These are phyloP conservation scores for Ceratobasidium papillatum DNA, from an alignment of 1,284 basidiomycete genomes.

Conservation along the genomic window DNA sequence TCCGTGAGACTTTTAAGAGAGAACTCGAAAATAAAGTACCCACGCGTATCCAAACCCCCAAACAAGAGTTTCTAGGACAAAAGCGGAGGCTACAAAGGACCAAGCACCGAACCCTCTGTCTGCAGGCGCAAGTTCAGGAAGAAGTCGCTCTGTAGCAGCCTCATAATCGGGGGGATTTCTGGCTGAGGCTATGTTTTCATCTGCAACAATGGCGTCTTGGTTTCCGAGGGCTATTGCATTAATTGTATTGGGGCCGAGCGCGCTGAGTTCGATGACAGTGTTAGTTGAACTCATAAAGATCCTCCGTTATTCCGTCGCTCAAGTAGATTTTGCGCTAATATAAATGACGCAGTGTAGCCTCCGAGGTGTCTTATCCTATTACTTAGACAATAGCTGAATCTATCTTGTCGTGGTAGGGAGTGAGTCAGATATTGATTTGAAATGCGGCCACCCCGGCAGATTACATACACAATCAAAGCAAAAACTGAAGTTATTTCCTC, in stretches of 20 bases:
- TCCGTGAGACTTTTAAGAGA: background rate
- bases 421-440: no score
- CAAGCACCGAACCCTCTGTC: conserved; percentile 38
- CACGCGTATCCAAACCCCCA: conserved; percentile 40
- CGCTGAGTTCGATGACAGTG: background rate
- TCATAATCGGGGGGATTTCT: background rate
- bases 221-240: background rate
- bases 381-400: no score
- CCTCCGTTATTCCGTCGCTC: no score
- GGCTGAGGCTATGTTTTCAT: no score
- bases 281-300: background rate
- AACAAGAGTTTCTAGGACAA: conserved; percentile 38
- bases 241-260: background rate
- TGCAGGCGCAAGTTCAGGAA: conserved; percentile 27
- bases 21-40: background rate
- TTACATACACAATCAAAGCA: no score
- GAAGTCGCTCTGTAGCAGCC: background rate
- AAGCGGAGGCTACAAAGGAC: conserved; percentile 23
- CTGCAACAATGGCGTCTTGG: background rate
- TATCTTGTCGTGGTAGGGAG: no score
- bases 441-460: no score
- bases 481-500: no score
- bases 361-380: no score
- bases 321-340: no score
- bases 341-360: no score